These are phyloP conservation scores for Stephanodiscus triporus DNA, from an alignment of 108 stramenopile species.

Conservation along the genomic window DNA sequence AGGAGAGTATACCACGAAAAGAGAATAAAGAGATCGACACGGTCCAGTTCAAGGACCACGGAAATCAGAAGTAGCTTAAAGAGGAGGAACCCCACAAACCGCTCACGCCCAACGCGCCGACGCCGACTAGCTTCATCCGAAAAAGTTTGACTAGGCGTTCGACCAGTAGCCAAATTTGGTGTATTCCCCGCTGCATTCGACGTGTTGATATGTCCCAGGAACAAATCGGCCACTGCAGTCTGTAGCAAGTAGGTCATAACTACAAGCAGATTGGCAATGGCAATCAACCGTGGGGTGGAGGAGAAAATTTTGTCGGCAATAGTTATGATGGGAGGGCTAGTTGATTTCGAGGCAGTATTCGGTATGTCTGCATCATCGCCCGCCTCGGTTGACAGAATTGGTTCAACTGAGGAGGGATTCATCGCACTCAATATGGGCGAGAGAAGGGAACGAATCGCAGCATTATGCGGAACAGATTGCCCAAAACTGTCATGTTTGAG, in stretches of 20 bases:
- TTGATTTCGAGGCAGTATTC: not conserved
- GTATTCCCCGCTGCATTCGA: not conserved
- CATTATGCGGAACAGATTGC: not conserved
- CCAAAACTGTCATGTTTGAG: not conserved
- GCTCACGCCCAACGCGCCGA: conserved; percentile 52
- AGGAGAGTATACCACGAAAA: conserved; percentile 73
- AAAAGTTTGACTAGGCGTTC: not conserved
- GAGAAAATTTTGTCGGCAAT: conserved; percentile 67
- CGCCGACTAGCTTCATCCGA: conserved; percentile 19
- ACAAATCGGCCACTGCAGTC: conserved; percentile 69
- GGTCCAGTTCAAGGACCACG: conserved; percentile 70
- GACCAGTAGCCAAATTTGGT: not conserved
- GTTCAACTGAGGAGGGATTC: not conserved
- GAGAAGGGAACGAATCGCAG: not conserved
- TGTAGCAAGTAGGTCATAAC: conserved; percentile 66
- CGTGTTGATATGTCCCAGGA: conserved; percentile 50
- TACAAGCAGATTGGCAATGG: conserved; percentile 74
- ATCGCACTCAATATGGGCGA: not conserved
- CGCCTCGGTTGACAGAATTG: conserved; percentile 1
- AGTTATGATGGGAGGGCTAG: conserved; percentile 20
- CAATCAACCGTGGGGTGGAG: conserved; percentile 68
- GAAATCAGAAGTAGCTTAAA: conserved; percentile 80
- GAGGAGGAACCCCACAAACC: conserved; percentile 66
- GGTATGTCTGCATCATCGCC: not conserved
- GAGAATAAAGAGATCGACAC: conserved; percentile 69